phyloP scores from a whole-genome alignment of 208 protist species.

The Crithidia brevicula region DNA sequence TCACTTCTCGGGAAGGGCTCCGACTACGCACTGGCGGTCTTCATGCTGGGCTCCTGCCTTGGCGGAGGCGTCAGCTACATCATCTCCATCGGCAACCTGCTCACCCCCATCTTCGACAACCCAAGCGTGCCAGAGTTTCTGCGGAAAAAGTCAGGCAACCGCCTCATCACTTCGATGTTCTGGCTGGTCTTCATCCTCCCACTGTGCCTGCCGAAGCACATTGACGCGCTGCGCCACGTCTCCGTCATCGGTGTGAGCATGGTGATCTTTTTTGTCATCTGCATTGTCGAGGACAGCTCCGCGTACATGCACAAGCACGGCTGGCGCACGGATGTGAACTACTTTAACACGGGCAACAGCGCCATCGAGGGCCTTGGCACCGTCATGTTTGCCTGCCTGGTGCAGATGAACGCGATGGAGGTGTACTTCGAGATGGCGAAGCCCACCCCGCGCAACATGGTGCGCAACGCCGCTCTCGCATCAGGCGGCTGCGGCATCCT shows the following conservation, averaged over 20 bases:
- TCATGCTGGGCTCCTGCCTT: conserved; percentile 52
- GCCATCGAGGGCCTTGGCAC: conserved; percentile 44
- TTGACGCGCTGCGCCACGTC: conserved; percentile 68
- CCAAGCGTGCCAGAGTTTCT: conserved; percentile 37
- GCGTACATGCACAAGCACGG: conserved; percentile 39
- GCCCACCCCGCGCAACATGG: conserved; percentile 46
- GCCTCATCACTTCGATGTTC: conserved; percentile 47
- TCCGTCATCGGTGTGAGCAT: conserved; percentile 56
- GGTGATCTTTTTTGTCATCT: conserved; percentile 69
- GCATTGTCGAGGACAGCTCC: conserved; percentile 44
- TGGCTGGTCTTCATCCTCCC: conserved; percentile 73
- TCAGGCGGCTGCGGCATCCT: conserved; percentile 50
- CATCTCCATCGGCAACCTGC: conserved; percentile 60
- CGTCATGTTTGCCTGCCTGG: conserved; percentile 70
- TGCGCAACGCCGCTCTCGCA: conserved; percentile 36
- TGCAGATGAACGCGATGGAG: conserved; percentile 64
- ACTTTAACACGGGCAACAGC: conserved; percentile 36
- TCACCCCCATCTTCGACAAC: conserved; percentile 54
- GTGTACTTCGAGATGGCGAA: conserved; percentile 56
- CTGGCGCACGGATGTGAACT: conserved; percentile 43
- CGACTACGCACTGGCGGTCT: conserved; percentile 32
- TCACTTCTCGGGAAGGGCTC: conserved; percentile 27
- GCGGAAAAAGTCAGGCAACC: conserved; percentile 31
- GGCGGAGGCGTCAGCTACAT: conserved; percentile 73
- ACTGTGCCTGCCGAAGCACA: conserved; percentile 55